phyloP scores from a whole-genome alignment of 495 filamentous ascomycete genomes.

The Xylaria nigripes region DNA sequence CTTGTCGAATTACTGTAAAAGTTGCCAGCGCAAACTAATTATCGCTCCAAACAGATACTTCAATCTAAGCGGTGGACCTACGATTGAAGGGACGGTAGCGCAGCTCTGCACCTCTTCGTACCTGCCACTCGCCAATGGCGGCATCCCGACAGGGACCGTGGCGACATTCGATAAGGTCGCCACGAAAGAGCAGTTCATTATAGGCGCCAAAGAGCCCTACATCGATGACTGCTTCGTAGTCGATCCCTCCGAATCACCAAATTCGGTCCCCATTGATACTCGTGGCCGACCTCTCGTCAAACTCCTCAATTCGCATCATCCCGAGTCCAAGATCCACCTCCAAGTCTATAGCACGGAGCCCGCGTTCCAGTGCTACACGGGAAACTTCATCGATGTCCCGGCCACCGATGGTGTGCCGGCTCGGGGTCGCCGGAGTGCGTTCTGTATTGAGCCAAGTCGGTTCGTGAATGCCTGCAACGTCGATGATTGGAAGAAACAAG shows the following conservation, averaged over 20 bases:
- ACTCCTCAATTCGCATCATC: constrained; percentile 61
- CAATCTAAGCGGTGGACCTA: constrained; percentile 61
- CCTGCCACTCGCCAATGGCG: constrained; percentile 61
- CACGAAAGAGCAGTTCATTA: constrained; percentile 56
- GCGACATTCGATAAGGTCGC: constrained; percentile 52
- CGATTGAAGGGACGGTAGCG: constrained; percentile 67
- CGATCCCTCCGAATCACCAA: constrained; percentile 38
- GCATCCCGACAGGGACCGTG: constrained; percentile 58
- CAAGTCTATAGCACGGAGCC: constrained; percentile 86
- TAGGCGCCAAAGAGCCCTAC: constrained; percentile 57
- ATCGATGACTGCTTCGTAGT: constrained; percentile 90
- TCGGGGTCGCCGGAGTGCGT: constrained; percentile 58
- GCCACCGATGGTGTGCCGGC: constrained; percentile 56
- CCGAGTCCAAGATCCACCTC: constrained; percentile 63
- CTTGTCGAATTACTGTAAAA: background rate
- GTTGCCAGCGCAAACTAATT: background rate
- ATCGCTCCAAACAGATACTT: constrained; percentile 62
- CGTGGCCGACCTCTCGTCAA: constrained; percentile 53
- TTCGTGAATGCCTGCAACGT: constrained; percentile 84
- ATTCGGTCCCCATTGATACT: constrained; percentile 66
- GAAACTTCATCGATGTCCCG: constrained; percentile 72
- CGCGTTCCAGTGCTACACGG: constrained; percentile 94
- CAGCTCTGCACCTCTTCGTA: constrained; percentile 63
- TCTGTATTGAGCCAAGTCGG: constrained; percentile 85
- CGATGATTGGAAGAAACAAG: constrained; percentile 66